Conservation (phyloP, 2,329 filamentous ascomycete species). For the Parascedosporium putredinis region DNA sequence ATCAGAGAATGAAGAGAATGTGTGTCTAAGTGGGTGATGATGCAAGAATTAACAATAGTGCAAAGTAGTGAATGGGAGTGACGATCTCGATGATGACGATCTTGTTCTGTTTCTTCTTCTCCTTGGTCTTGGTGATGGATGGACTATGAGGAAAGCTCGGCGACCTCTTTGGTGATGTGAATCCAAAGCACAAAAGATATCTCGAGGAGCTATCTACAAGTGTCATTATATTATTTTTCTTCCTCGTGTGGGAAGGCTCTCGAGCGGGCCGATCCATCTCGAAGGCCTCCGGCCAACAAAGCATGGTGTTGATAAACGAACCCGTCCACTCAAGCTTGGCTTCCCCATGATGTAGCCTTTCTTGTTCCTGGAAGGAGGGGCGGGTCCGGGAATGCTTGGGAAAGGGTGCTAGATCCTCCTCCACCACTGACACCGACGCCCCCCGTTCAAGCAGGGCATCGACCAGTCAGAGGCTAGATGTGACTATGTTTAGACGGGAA, state of each 20-base stretch:
- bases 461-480: background rate
- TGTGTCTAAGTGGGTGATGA: background rate
- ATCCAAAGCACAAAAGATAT: background rate
- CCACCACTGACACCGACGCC: background rate
- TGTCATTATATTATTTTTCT: constrained; percentile 5
- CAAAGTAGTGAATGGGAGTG: too few species aligned
- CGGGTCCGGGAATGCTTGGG: background rate
- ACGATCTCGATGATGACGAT: too few species aligned
- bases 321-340: background rate
- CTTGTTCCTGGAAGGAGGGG: too few species aligned
- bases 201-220: background rate
- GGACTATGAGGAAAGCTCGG: background rate
- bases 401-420: background rate
- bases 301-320: background rate
- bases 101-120: too few species aligned
- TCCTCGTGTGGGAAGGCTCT: too few species aligned
- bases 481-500: constrained; percentile 1
- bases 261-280: constrained; percentile 2
- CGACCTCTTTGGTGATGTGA: background rate
- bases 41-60: too few species aligned
- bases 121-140: background rate
- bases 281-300: constrained; percentile 7
- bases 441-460: background rate
- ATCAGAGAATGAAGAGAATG: background rate
- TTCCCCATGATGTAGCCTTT: background rate